These are phyloP conservation scores for Allium sativum DNA, from an alignment of 106 monocot species.

Conservation along the genomic window DNA sequence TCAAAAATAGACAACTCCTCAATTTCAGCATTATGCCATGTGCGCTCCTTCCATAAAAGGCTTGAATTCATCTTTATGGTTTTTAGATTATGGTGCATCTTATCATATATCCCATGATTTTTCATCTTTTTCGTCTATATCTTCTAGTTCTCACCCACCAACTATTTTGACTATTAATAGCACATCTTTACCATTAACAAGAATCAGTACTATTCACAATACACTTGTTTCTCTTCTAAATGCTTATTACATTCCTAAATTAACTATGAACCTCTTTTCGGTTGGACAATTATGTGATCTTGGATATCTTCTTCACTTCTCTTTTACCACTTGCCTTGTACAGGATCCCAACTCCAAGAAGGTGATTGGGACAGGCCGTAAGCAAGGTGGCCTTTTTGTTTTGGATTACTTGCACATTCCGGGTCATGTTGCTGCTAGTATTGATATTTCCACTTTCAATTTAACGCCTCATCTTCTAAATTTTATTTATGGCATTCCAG, in stretches of 20 bases:
- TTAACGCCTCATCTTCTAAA: neutral
- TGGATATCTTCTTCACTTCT: too few species aligned
- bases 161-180: too few species aligned
- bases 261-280: neutral
- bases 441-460: neutral
- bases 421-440: neutral
- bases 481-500: too few species aligned
- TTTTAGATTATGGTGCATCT: too few species aligned
- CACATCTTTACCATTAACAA: too few species aligned
- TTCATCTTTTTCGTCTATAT: too few species aligned
- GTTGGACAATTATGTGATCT: neutral
- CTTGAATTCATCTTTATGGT: too few species aligned
- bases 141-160: too few species aligned
- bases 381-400: neutral
- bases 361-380: neutral
- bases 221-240: neutral
- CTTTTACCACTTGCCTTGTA: neutral
- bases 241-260: neutral
- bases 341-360: neutral
- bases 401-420: neutral
- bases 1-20: neutral
- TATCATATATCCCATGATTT: too few species aligned
- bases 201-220: too few species aligned
- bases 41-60: too few species aligned
- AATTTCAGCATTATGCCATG: too few species aligned